Base-by-base conservation (phyloP, 2,329 filamentous ascomycete genomes). In the Trichoderma asperellum region DNA sequence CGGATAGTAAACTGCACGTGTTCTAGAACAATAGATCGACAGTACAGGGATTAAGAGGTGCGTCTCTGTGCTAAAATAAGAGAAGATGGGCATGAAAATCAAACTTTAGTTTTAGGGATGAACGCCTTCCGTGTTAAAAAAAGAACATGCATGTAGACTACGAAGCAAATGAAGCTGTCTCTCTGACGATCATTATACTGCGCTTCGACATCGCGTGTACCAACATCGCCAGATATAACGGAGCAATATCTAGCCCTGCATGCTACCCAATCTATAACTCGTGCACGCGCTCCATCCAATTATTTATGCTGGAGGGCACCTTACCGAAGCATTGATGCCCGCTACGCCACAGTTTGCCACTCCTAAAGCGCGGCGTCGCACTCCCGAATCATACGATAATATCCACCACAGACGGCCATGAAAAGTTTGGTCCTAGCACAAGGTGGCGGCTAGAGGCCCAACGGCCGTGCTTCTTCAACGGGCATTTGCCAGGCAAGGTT, bases 321-420 rank as follows among this genome's bases (percentile, higher is more conserved):
- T 29, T 18, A 14, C 4, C 1, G 18, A 12, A 35, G 32, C 52
- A 27, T 66, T 27, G 52, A 58, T 47, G 53, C 35, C 37, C 21
- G 63, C 53, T 24, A 27, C 32, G 63, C 63, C 63, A 58, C 63
- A 58, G 63, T 66, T 66, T 66, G 63, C 63, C 63, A 66, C 63
- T 29, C 10, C 35, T n/a, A 18, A 29, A 58, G 40, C 63, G 16
- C 40, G 40, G 47, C 61, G 47, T 64, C 34, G 47, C 61, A 64
- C 61, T 40, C 47, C 47, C 61, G 61, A 27, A 40, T 64, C 61
- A 64, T 64, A 64, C 61, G 61, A 64, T 32, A 24, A 34, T 52
- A 49, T 64, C 49, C 61, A 53, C 32, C 47, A 16, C 34, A 24
- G 49, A 55, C 18, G 16, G 32, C 49, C 16, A 5, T 29, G 14